Base-by-base conservation (phyloP, 192 early-diverging fungal genomes). In the Jimgerdemannia flammicorona region DNA sequence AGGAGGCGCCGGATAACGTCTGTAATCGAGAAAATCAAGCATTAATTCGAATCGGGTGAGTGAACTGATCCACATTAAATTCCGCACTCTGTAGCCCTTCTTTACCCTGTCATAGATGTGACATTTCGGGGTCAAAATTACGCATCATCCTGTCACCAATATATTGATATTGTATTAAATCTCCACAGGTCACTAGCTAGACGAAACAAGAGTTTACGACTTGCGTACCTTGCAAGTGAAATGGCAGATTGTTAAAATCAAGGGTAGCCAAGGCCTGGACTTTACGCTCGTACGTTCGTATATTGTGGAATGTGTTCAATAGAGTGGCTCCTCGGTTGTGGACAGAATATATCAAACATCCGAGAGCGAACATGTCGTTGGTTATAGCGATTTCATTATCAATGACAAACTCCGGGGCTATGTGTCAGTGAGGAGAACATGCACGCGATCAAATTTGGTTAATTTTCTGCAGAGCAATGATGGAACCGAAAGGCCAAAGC, bases 331-430 rank as follows among this genome's bases (percentile, higher is more conserved):
- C 94, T 7, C 91, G 81, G 81, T 88, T 89, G 79, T 93, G 87
- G 2, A 92, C 78, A 2, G 95, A 85, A 65, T 87, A 90, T 7
- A 91, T 90, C 44, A 95, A 76, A 73, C 93, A 96, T 1, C 92
- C 95, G 4, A 96, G 84, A 9, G 93, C 82, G 77, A 93, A 96
- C 81, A 94, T 86, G 74, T 95, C 94, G 72, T 90, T 89, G 19
- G 89, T 83, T 3, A 85, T 77, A 3, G 71, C 68, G 19, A 88
- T 72, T 10, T 77, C 72, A 2, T 87, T 85, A n/a, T 93, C 90
- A 67, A 93, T 70, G 4, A 91, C 84, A 49, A 80, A 89, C 69
- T 95, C 93, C 3, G 93, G 93, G 4, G 94, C 94, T 87, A 44
- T 3, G 66, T 42, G 3, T 44, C 20, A n/a, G 54, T 44, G 17